phyloP scores from a whole-genome alignment of 1,284 basidiomycete genomes.

The Sphaerobolus stellatus region DNA sequence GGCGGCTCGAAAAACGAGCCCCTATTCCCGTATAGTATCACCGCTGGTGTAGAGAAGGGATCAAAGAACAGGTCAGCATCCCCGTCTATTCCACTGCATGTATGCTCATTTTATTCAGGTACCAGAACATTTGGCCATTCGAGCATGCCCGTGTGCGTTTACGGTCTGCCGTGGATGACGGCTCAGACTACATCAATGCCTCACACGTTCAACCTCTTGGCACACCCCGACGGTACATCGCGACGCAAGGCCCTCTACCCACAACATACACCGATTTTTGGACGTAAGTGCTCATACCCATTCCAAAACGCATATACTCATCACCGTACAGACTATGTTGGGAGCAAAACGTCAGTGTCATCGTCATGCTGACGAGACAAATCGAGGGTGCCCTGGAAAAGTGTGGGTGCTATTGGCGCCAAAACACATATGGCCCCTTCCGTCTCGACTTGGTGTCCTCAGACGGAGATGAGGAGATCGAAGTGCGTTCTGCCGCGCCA shows the following conservation, averaged over 20 bases:
- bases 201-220: slow-evolving; percentile 86
- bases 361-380: slow-evolving; percentile 90
- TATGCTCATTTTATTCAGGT: slow-evolving; percentile 55
- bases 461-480: slow-evolving; percentile 44
- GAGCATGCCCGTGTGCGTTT: slow-evolving; percentile 87
- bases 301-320: neutral
- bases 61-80: slow-evolving; percentile 80
- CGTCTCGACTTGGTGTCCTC: slow-evolving; percentile 64
- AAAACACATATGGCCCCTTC: slow-evolving; percentile 69
- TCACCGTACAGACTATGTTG: slow-evolving; percentile 57
- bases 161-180: slow-evolving; percentile 46
- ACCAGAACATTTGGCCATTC: slow-evolving; percentile 94
- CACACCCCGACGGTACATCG: slow-evolving; percentile 83
- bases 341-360: slow-evolving; percentile 79
- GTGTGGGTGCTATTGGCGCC: slow-evolving; percentile 90
- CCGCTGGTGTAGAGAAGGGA: slow-evolving; percentile 93
- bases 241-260: slow-evolving; percentile 93
- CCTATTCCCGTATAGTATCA: slow-evolving; percentile 87
- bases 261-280: slow-evolving; percentile 93
- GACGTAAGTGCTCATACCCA: slow-evolving; percentile 64
- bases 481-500: slow-evolving; percentile 11
- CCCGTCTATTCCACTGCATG: slow-evolving; percentile 1
- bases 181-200: slow-evolving; percentile 91
- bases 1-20: slow-evolving; percentile 13
- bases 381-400: slow-evolving; percentile 87